Evolutionary conservation across 2,329 filamentous ascomycete species (phyloP).

Genomic region (Chaetothyriales sp.): DNA sequence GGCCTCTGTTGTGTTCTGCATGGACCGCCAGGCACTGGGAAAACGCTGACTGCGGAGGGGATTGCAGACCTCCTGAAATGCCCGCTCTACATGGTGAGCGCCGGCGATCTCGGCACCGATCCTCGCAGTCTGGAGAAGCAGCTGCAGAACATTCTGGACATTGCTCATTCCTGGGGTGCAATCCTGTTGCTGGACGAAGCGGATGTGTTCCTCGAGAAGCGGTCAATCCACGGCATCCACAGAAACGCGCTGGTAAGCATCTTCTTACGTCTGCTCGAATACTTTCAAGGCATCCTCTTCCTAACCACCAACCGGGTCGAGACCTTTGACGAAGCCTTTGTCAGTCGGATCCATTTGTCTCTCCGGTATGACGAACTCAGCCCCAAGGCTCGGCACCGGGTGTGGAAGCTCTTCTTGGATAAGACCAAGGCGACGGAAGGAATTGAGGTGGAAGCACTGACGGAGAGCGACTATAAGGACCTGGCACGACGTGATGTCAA

Average conservation of each 20-base stretch:
- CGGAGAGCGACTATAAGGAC: constrained; percentile 32
- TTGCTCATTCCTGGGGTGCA: constrained; percentile 75
- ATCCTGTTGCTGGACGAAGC: constrained; percentile 77
- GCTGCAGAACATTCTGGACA: constrained; percentile 70
- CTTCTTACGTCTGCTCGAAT: constrained; percentile 75
- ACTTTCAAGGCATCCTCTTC: constrained; percentile 84
- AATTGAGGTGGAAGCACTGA: constrained; percentile 34
- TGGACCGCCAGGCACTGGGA: constrained; percentile 74
- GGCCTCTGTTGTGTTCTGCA: constrained; percentile 73
- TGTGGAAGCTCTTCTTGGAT: constrained; percentile 75
- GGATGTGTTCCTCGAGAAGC: constrained; percentile 71
- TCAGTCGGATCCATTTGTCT: constrained; percentile 63
- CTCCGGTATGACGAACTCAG: constrained; percentile 66
- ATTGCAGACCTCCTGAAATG: constrained; percentile 72
- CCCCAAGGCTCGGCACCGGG: constrained; percentile 56
- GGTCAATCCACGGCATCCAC: constrained; percentile 69
- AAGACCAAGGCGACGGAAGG: constrained; percentile 54
- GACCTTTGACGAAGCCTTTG: constrained; percentile 84
- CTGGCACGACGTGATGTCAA: constrained; percentile 58
- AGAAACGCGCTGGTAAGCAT: constrained; percentile 77
- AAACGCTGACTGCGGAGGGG: constrained; percentile 75
- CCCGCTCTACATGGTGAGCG: constrained; percentile 70
- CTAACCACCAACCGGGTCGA: constrained; percentile 76
- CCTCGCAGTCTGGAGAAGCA: constrained; percentile 59
- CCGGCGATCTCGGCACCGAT: constrained; percentile 70